Percentiles rank a stretch among this genome's conserved stretches.
Conservation (phyloP, 371 early-diverging fungal species). For the Blakeslea trispora region DNA sequence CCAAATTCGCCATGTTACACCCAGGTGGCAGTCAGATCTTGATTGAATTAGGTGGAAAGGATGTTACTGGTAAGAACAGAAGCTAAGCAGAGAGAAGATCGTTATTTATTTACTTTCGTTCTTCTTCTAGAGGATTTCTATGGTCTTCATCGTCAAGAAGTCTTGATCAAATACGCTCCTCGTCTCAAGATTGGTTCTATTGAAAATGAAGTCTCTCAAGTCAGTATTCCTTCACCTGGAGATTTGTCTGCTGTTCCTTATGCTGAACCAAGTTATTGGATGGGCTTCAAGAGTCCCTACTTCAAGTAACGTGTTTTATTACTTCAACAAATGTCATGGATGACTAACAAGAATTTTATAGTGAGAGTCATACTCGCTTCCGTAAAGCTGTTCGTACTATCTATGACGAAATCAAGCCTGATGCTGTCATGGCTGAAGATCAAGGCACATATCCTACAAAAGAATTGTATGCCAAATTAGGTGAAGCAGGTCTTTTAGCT, state of each 20-base stretch:
- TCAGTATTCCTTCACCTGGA: constrained; percentile 30
- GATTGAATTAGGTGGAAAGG: constrained; percentile 70
- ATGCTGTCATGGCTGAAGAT: constrained; percentile 47
- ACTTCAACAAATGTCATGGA: too few relatives aligned
- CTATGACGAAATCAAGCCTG: constrained; percentile 49
- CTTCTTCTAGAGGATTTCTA: constrained; percentile 38
- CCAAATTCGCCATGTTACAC: constrained; percentile 83
- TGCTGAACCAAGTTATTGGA: constrained; percentile 60
- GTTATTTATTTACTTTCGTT: neutral
- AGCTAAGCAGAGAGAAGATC: constrained; percentile 7
- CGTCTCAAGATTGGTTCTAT: constrained; percentile 54
- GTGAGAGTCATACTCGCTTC: constrained; percentile 61
- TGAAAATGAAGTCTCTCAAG: constrained; percentile 33
- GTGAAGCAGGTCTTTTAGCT: constrained; percentile 70
- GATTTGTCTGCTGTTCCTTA: constrained; percentile 56
- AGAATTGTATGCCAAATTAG: constrained; percentile 56
- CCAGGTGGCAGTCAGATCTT: constrained; percentile 87
- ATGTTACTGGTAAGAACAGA: constrained; percentile 64
- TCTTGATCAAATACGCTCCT: constrained; percentile 56
- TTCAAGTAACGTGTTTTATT: constrained; percentile 62
- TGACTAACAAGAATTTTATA: too few relatives aligned
- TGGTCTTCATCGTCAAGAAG: constrained; percentile 69
- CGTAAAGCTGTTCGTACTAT: constrained; percentile 58
- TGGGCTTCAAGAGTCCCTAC: constrained; percentile 62
- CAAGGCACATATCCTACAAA: constrained; percentile 43